phyloP scores from a whole-genome alignment of 2,329 filamentous ascomycete species.

The Talaromyces sp. region DNA sequence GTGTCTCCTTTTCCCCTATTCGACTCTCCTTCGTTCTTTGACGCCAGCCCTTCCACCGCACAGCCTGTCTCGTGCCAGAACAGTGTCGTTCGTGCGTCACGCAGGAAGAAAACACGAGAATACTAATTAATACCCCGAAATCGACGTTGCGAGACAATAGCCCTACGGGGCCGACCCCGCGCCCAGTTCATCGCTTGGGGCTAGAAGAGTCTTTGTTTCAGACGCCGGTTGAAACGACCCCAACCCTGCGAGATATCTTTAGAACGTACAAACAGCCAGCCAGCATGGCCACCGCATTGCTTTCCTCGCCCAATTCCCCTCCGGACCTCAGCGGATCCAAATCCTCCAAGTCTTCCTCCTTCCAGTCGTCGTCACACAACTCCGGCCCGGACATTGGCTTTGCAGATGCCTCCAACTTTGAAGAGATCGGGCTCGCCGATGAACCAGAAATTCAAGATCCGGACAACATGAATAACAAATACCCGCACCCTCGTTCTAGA shows the following conservation, averaged over 20 bases:
- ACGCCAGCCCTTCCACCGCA: background rate
- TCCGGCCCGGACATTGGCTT: conserved; percentile 64
- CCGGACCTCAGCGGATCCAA: conserved; percentile 78
- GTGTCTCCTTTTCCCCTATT: conserved; percentile 13
- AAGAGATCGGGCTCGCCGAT: conserved; percentile 84
- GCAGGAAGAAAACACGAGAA: too few species aligned
- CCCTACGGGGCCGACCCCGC: background rate
- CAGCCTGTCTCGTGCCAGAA: background rate
- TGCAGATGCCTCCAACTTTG: conserved; percentile 75
- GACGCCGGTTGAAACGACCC: background rate
- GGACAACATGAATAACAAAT: conserved; percentile 1
- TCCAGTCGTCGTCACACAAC: conserved; percentile 71
- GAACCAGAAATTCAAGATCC: conserved; percentile 35
- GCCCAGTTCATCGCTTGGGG: background rate
- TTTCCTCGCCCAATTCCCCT: conserved; percentile 56
- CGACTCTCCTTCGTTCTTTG: conserved; percentile 14
- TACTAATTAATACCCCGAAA: too few species aligned
- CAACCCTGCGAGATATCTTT: background rate
- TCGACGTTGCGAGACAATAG: background rate
- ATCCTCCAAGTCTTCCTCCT: conserved; percentile 85
- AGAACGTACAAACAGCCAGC: background rate
- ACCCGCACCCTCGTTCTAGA: conserved; percentile 10
- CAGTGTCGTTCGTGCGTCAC: background rate
- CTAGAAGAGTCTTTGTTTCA: background rate
- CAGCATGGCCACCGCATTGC: conserved; percentile 8